phyloP scores from a whole-genome alignment of 2,329 filamentous ascomycete species.

The Hypoxylon sp. region DNA sequence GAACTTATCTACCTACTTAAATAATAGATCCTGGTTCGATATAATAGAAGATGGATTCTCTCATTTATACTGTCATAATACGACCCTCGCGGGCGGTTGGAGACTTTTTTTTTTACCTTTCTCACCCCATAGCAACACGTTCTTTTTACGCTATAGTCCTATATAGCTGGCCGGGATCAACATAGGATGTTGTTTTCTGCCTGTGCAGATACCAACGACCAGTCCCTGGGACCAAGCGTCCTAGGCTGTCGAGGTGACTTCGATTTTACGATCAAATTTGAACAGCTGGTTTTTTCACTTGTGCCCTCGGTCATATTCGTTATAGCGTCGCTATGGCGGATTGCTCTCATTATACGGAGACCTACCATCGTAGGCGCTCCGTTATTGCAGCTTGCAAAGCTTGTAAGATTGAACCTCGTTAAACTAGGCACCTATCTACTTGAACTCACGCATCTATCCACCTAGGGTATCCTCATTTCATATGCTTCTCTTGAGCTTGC shows the following conservation, averaged over 20 bases:
- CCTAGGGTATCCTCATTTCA: slow-evolving; percentile 38
- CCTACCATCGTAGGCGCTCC: slow-evolving; percentile 56
- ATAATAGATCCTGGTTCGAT: background rate
- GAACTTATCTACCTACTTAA: background rate
- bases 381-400: slow-evolving; percentile 55
- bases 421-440: background rate
- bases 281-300: slow-evolving; percentile 63
- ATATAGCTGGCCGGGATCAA: background rate
- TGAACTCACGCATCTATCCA: slow-evolving; percentile 3
- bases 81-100: background rate
- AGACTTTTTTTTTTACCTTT: background rate
- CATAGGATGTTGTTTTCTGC: slow-evolving; percentile 38
- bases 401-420: slow-evolving; percentile 46
- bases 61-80: background rate
- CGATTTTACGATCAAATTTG: slow-evolving; percentile 67
- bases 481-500: slow-evolving; percentile 44
- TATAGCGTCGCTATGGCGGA: slow-evolving; percentile 54
- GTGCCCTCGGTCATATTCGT: slow-evolving; percentile 61
- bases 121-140: background rate
- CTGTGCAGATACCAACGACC: slow-evolving; percentile 39
- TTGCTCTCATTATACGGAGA: slow-evolving; percentile 53
- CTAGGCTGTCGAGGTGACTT: slow-evolving; percentile 64
- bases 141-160: background rate
- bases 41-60: background rate
- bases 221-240: slow-evolving; percentile 60